Conservation (phyloP, 176 grass and related monocot species). For the Stipa capillata region DNA sequence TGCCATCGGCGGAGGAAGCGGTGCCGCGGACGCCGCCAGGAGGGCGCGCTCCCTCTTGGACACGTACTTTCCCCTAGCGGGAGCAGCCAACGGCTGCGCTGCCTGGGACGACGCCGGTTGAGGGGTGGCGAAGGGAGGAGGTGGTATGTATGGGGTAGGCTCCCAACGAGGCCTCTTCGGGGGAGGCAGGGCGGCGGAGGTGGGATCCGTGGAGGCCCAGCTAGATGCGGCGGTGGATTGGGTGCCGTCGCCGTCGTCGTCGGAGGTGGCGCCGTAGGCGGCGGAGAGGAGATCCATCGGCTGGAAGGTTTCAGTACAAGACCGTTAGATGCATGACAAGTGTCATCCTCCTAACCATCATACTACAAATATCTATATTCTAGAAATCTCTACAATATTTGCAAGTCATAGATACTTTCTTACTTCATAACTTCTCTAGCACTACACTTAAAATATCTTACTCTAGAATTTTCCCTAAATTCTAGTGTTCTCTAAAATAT, state of each 20-base stretch:
- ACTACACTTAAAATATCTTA: too few relatives aligned
- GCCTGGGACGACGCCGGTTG: neutral
- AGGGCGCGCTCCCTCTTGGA: conserved; percentile 72
- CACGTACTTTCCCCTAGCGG: conserved; percentile 43
- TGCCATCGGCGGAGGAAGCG: neutral
- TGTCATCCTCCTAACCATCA: too few relatives aligned
- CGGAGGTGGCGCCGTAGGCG: conserved; percentile 42
- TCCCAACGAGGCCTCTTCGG: conserved; percentile 20
- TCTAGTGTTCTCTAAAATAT: too few relatives aligned
- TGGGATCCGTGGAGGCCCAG: neutral
- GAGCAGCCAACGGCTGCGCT: neutral
- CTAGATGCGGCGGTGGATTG: neutral
- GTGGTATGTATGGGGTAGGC: neutral
- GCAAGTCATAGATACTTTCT: too few relatives aligned
- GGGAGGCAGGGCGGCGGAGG: neutral
- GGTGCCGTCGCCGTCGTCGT: conserved; percentile 22
- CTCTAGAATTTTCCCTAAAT: too few relatives aligned
- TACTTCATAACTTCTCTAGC: too few relatives aligned
- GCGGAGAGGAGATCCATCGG: conserved; percentile 63
- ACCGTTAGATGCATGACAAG: too few relatives aligned
- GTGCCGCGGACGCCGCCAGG: neutral
- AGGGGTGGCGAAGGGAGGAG: neutral
- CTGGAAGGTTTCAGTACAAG: too few relatives aligned
- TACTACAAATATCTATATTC: too few relatives aligned
- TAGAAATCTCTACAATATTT: too few relatives aligned